Evolutionary conservation across 83 land plant genomes (phyloP), one percentile per base, ranked within the genome.

Genomic region (Thuja plicata): DNA sequence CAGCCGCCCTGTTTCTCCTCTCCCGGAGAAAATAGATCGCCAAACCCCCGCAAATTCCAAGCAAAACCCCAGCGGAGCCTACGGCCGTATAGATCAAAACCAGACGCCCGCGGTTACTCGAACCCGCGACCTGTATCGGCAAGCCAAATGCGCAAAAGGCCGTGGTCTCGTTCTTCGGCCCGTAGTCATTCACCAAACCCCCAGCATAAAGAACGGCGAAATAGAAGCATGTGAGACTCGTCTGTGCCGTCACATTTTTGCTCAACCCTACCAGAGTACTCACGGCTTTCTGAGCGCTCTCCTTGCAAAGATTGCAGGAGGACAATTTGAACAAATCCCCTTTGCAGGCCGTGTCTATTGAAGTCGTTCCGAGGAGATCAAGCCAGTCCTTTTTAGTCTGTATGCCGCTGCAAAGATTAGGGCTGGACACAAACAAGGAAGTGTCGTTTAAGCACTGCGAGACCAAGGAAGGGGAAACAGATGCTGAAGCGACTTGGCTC

Each of bases 161-260:
- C 12, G 90, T 76, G 32, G 60, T 77, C 13, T 32, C 82, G 50
- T 80, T 82, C 84, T 90, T 71, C 50, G 89, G 87, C n/a, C 91
- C 87, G 5, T 21, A 57, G 21, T 87, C 86, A 77, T 95, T 95
- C 6, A 87, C 93, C 50, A 93, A 86, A 2, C 93, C 96, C 70
- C 88, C 91, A 24, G 93, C 95, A 85, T 95, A 95, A 32, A 91
- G 54, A 46, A 92, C 77, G 7, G 92, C 80, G 43, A 91, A 89
- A 76, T 93, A 88, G 80, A 90, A 90, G 73, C 91, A 90, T 27
- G 10, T n/a, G 50, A n/a, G 85, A 43, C 40, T 48, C 41, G 45
- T 82, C 46, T 78, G 40, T 16, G 41, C 34, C 16, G 55, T 83
- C 10, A 87, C 45, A 83, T 93, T 93, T 43, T 91, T 87, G 54